phyloP scores from a whole-genome alignment of 768 basidiomycete genomes.

The Glaciozyma antarctica region DNA sequence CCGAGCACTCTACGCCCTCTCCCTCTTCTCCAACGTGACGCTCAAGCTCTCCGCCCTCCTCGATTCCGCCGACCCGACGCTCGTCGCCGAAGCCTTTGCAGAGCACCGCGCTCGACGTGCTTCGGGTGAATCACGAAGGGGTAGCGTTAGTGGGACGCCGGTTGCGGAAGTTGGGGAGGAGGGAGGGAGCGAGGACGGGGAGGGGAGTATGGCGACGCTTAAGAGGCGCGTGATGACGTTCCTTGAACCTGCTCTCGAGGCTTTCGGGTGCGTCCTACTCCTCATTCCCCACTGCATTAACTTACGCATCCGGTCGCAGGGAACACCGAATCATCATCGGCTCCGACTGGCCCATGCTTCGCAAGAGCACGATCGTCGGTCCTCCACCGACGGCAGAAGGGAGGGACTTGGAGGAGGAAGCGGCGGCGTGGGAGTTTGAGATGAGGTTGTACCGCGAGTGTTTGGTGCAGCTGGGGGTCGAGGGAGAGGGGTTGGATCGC shows the following conservation, averaged over 20 bases:
- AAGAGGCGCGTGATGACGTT: conserved; percentile 11
- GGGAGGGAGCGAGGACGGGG: background rate
- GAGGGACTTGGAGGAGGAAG: background rate
- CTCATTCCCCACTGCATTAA: background rate
- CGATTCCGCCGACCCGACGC: conserved; percentile 8
- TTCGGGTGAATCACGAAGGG: background rate
- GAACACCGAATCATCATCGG: background rate
- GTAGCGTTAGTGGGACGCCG: background rate
- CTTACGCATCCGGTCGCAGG: background rate
- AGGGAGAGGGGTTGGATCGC: conserved; percentile 20
- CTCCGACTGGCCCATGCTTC: conserved; percentile 31
- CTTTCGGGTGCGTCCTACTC: conserved; percentile 17
- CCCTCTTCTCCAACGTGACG: conserved; percentile 19
- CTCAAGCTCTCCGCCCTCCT: conserved; percentile 28
- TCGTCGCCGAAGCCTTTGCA: conserved; percentile 8
- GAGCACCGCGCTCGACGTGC: background rate
- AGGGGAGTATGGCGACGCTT: background rate
- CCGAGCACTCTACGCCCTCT: conserved; percentile 16
- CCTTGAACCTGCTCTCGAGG: conserved; percentile 28
- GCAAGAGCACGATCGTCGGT: conserved; percentile 3
- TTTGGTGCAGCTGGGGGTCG: conserved; percentile 18
- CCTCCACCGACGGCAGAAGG: background rate
- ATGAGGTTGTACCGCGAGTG: conserved; percentile 26
- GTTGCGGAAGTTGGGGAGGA: background rate
- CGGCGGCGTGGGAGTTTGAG: conserved; percentile 20